Evolutionary conservation across 768 basidiomycete genomes (phyloP).

Genomic region (Russula sp.): DNA sequence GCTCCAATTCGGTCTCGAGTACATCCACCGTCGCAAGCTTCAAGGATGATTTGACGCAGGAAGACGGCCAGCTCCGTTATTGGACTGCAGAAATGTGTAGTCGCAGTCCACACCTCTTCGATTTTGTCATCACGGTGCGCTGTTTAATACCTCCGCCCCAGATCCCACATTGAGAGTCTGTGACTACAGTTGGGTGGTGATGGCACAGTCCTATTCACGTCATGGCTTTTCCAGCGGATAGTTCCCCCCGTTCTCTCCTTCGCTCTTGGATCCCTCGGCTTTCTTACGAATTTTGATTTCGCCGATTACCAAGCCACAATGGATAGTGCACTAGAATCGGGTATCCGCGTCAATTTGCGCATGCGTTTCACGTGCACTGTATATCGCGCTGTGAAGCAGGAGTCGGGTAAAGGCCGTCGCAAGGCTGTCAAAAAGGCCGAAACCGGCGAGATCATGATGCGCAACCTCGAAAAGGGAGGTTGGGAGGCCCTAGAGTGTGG

Average conservation of each 20-base stretch:
- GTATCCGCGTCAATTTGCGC: slow-evolving; percentile 93
- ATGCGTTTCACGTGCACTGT: slow-evolving; percentile 99
- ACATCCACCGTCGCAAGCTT: slow-evolving; percentile 39
- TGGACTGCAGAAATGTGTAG: slow-evolving; percentile 98
- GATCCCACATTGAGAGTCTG: not conserved
- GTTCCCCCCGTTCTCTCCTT: slow-evolving; percentile 98
- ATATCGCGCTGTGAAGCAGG: slow-evolving; percentile 80
- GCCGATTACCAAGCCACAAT: slow-evolving; percentile 77
- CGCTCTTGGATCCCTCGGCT: slow-evolving; percentile 93
- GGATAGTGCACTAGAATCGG: slow-evolving; percentile 82
- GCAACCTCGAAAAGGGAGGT: slow-evolving; percentile 78
- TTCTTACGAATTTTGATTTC: slow-evolving; percentile 96
- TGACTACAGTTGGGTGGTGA: slow-evolving; percentile 83
- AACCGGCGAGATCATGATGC: slow-evolving; percentile 97
- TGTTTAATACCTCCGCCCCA: not conserved
- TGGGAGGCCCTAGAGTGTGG: slow-evolving; percentile 96
- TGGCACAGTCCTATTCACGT: slow-evolving; percentile 96
- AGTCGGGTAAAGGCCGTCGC: slow-evolving; percentile 46
- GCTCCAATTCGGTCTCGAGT: slow-evolving; percentile 53
- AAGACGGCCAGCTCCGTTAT: slow-evolving; percentile 90
- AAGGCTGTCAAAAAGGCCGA: slow-evolving; percentile 89
- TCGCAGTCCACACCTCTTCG: slow-evolving; percentile 84
- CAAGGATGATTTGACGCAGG: slow-evolving; percentile 37
- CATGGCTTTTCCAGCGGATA: slow-evolving; percentile 97
- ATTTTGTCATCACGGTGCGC: slow-evolving; percentile 94